phyloP scores from a whole-genome alignment of 2,329 filamentous ascomycete genomes.

The Ophiocordyceps camponoti-rufipedis region DNA sequence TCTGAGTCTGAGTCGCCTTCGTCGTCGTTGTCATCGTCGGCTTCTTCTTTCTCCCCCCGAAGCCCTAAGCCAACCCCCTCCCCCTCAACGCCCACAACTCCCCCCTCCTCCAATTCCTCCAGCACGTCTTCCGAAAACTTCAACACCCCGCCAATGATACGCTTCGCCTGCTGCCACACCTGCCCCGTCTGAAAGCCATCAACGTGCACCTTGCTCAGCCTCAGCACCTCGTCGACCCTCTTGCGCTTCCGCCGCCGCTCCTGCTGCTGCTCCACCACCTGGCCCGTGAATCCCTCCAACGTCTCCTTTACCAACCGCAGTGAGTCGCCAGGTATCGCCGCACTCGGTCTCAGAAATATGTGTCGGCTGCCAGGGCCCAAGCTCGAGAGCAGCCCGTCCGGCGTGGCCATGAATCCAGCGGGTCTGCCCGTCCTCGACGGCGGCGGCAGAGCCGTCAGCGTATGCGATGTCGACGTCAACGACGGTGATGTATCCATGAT shows the following conservation, averaged over 20 bases:
- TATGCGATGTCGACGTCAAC: slow-evolving; percentile 46
- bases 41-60: too few relatives aligned
- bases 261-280: slow-evolving; percentile 55
- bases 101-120: slow-evolving; percentile 27
- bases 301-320: slow-evolving; percentile 62
- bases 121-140: slow-evolving; percentile 28
- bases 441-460: slow-evolving; percentile 32
- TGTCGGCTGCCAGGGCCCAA: slow-evolving; percentile 45
- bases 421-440: slow-evolving; percentile 17
- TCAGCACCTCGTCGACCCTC: slow-evolving; percentile 42
- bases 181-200: slow-evolving; percentile 78
- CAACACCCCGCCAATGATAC: slow-evolving; percentile 48
- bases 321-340: slow-evolving; percentile 48
- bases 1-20: neutral
- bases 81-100: slow-evolving; percentile 22
- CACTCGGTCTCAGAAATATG: slow-evolving; percentile 56
- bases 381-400: slow-evolving; percentile 28
- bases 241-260: slow-evolving; percentile 60
- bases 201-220: slow-evolving; percentile 66
- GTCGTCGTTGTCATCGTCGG: neutral
- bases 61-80: neutral
- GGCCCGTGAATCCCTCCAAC: slow-evolving; percentile 59
- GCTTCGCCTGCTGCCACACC: slow-evolving; percentile 84
- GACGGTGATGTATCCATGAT: slow-evolving; percentile 34
- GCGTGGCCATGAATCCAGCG: slow-evolving; percentile 4